Conservation (phyloP, 2,329 filamentous ascomycete genomes). For the Sphaerulina musiva region DNA sequence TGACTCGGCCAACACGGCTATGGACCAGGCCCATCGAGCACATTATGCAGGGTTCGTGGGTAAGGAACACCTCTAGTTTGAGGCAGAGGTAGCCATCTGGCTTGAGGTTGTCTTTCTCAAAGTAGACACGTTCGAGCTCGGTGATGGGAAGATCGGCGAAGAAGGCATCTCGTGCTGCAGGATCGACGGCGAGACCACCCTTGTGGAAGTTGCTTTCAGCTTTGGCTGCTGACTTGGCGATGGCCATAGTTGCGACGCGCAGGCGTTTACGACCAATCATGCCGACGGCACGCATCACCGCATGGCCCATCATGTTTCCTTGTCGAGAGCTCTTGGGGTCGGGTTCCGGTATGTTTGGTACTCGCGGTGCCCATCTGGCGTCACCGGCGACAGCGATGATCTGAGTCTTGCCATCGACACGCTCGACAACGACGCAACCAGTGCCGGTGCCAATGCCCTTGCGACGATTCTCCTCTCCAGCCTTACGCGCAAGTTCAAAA, state of each 20-base stretch:
- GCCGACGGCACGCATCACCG: slow-evolving; percentile 70
- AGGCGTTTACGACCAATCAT: slow-evolving; percentile 63
- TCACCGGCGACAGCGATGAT: slow-evolving; percentile 71
- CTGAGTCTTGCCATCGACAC: slow-evolving; percentile 42
- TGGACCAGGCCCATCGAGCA: slow-evolving; percentile 96
- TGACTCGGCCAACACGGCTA: slow-evolving; percentile 79
- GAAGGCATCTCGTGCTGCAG: slow-evolving; percentile 43
- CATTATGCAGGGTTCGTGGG: slow-evolving; percentile 93
- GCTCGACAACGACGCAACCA: slow-evolving; percentile 70
- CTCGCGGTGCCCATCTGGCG: slow-evolving; percentile 56
- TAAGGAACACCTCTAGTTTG: slow-evolving; percentile 85
- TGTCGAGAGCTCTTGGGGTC: slow-evolving; percentile 31
- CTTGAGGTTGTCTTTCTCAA: slow-evolving; percentile 57
- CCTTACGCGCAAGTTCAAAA: slow-evolving; percentile 61
- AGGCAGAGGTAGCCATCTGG: slow-evolving; percentile 88
- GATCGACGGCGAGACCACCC: slow-evolving; percentile 32
- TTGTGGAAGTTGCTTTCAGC: slow-evolving; percentile 29
- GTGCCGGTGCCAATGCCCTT: slow-evolving; percentile 60
- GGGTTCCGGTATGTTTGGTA: slow-evolving; percentile 19
- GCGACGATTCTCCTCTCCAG: slow-evolving; percentile 54
- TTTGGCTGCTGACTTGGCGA: slow-evolving; percentile 30
- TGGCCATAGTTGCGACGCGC: slow-evolving; percentile 28
- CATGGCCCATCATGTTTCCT: slow-evolving; percentile 72
- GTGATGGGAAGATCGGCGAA: slow-evolving; percentile 65
- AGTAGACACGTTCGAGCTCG: slow-evolving; percentile 58